phyloP scores from a whole-genome alignment of 345 rosid genomes.

The Theobroma cacao region DNA sequence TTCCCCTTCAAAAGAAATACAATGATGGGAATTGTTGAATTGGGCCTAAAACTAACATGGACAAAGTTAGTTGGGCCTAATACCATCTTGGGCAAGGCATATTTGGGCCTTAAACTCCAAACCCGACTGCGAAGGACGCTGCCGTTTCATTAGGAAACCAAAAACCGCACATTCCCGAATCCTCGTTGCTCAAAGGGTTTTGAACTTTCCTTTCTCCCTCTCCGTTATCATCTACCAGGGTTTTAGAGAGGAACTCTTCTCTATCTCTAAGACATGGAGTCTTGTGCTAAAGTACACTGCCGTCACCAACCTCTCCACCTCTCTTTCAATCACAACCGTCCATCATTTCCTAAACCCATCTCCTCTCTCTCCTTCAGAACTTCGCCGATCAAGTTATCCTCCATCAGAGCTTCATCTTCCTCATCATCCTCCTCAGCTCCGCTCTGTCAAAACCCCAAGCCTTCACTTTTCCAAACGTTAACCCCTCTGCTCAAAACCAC shows the following conservation, averaged over 20 bases:
- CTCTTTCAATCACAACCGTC: conserved; percentile 44
- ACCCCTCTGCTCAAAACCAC: conserved; percentile 44
- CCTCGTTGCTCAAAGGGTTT: neutral
- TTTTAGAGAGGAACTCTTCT: conserved; percentile 20
- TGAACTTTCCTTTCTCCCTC: neutral
- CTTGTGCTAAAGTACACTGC: conserved; percentile 43
- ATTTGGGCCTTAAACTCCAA: neutral
- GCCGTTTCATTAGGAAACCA: neutral
- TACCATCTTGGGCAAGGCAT: neutral
- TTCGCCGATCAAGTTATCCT: conserved; percentile 31
- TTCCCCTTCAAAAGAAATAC: too few species aligned
- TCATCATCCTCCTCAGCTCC: conserved; percentile 22
- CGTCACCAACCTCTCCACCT: conserved; percentile 40
- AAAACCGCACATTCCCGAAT: neutral
- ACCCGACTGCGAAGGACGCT: neutral
- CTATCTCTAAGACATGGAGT: conserved; percentile 39
- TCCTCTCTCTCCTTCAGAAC: conserved; percentile 38
- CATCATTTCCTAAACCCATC: conserved; percentile 29
- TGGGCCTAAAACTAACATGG: neutral
- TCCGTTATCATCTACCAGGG: conserved; percentile 26
- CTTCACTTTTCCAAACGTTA: conserved; percentile 27
- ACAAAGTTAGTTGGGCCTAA: too few species aligned
- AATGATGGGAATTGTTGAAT: neutral
- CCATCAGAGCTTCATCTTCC: conserved; percentile 49
- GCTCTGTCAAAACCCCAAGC: conserved; percentile 18